Conservation (phyloP, 2,329 filamentous ascomycete genomes). For the Fusarium coffeatum region DNA sequence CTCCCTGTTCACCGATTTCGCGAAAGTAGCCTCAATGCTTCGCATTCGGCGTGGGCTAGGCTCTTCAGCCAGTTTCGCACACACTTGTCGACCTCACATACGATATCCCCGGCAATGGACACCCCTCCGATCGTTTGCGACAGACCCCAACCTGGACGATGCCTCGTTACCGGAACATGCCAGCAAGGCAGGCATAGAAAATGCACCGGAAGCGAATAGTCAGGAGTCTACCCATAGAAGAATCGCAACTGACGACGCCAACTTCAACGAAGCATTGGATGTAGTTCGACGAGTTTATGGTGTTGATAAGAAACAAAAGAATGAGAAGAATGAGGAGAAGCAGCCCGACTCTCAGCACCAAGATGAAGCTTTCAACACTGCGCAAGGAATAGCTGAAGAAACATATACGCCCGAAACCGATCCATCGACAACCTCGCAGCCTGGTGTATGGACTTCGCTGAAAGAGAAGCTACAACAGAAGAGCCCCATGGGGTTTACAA, state of each 20-base stretch:
- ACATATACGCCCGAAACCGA: background rate
- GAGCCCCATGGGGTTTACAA: background rate
- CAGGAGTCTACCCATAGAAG: background rate
- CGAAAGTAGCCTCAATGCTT: conserved; percentile 45
- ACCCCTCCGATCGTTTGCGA: conserved; percentile 29
- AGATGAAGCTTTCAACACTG: background rate
- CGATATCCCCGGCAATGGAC: conserved; percentile 19
- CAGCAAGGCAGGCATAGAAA: background rate
- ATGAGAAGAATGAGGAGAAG: conserved; percentile 19
- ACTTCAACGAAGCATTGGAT: conserved; percentile 39
- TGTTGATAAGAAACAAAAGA: conserved; percentile 17
- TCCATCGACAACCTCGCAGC: background rate
- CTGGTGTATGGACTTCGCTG: conserved; percentile 48
- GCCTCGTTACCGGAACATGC: background rate
- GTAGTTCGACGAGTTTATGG: conserved; percentile 45
- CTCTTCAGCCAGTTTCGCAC: conserved; percentile 26
- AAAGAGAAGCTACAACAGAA: conserved; percentile 45
- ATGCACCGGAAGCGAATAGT: background rate
- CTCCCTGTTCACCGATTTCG: conserved; percentile 9
- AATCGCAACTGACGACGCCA: conserved; percentile 6
- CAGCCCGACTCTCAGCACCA: background rate
- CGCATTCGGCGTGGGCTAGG: conserved; percentile 40
- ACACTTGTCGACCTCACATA: conserved; percentile 12
- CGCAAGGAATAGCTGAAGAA: background rate
- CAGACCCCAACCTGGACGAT: conserved; percentile 12